Conservation (phyloP, 1,284 basidiomycete genomes). For the Ceratobasidium sp. region DNA sequence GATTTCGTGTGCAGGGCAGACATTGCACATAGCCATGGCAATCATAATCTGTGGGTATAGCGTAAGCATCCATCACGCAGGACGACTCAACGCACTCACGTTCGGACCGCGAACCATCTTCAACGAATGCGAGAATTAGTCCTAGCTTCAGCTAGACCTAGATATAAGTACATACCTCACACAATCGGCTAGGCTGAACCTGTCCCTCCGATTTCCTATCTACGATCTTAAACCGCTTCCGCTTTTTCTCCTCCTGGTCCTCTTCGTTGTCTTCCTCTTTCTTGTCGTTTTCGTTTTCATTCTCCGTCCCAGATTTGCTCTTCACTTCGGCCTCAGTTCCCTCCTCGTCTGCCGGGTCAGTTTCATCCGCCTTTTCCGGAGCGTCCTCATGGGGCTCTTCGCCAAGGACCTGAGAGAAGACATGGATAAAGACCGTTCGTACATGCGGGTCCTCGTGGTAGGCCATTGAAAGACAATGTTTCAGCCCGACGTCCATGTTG, state of each 20-base stretch:
- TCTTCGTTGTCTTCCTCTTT: conserved; percentile 17
- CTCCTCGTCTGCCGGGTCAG: neutral
- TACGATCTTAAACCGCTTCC: conserved; percentile 25
- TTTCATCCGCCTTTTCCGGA: neutral
- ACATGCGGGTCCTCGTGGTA: conserved; percentile 82
- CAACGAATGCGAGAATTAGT: conserved; percentile 38
- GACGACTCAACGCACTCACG: conserved; percentile 60
- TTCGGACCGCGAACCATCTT: conserved; percentile 81
- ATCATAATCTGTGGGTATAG: conserved; percentile 60
- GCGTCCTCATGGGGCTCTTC: conserved; percentile 52
- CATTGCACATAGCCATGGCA: conserved; percentile 87
- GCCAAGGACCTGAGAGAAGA: conserved; percentile 90
- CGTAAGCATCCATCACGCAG: neutral
- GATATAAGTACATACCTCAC: conserved; percentile 18
- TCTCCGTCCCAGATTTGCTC: conserved; percentile 17
- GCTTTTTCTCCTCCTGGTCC: conserved; percentile 3
- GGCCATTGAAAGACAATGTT: conserved; percentile 85
- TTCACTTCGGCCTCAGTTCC: neutral
- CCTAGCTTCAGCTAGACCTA: neutral
- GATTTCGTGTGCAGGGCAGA: conserved; percentile 81
- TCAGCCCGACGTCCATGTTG: conserved; percentile 90
- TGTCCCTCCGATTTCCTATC: conserved; percentile 30
- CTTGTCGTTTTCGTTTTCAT: conserved; percentile 1
- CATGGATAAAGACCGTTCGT: conserved; percentile 86
- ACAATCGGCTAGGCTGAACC: conserved; percentile 31